Evolutionary conservation across 2,329 filamentous ascomycete species (phyloP).

Genomic region (Ascochyta lentis): DNA sequence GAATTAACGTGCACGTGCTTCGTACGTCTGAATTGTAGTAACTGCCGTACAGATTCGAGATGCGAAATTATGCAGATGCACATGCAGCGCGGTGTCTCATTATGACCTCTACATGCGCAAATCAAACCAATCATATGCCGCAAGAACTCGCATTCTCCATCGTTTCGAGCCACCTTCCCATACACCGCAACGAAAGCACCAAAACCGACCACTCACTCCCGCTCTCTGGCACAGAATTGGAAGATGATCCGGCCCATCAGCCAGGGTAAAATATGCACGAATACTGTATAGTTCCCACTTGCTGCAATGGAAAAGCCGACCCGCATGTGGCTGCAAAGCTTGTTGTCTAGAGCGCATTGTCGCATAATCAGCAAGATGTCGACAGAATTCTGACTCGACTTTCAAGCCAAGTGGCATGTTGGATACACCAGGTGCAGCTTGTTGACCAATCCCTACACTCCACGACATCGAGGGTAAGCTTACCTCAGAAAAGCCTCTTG

Average conservation of each 20-base stretch:
- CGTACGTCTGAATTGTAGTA: background rate
- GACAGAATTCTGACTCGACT: too few relatives aligned
- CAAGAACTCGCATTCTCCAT: background rate
- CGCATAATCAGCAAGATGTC: background rate
- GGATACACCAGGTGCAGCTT: background rate
- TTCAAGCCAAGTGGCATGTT: background rate
- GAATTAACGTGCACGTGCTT: background rate
- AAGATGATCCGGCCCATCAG: background rate
- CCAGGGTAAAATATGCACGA: background rate
- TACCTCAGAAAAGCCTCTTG: conserved; percentile 1
- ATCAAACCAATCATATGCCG: background rate
- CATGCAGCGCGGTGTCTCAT: background rate
- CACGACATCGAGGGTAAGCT: conserved; percentile 6
- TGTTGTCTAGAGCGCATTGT: background rate
- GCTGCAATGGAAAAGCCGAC: background rate
- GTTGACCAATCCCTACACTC: background rate
- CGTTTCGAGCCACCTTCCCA: background rate
- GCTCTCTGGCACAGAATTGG: background rate
- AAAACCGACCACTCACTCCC: background rate
- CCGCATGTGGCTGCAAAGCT: background rate
- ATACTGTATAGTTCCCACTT: background rate
- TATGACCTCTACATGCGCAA: background rate
- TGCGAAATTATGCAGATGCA: background rate
- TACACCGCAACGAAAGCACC: background rate
- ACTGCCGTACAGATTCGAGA: background rate